phyloP scores from a whole-genome alignment of 2,329 filamentous ascomycete genomes.

The Diaporthe sp. region DNA sequence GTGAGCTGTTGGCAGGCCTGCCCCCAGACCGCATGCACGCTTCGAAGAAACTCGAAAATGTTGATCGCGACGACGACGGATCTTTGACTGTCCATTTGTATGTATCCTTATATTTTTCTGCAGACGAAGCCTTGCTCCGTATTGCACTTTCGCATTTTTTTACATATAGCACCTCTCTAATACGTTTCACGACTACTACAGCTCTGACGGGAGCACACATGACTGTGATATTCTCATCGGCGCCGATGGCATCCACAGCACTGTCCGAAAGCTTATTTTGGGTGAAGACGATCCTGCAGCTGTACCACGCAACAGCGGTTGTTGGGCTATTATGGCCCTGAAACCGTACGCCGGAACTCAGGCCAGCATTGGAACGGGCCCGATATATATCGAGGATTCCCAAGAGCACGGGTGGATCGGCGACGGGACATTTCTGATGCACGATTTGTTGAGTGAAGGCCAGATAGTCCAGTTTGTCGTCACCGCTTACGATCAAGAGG shows the following conservation, averaged over 20 bases:
- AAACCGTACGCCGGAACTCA: constrained; percentile 37
- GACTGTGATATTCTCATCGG: constrained; percentile 50
- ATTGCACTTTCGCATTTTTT: not conserved
- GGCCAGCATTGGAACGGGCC: no score
- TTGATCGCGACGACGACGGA: no score
- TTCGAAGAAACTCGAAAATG: no score
- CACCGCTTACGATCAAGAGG: no score
- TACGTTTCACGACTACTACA: not conserved
- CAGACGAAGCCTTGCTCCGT: no score
- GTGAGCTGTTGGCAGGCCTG: constrained; percentile 37
- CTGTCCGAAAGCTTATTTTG: constrained; percentile 48
- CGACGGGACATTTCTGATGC: constrained; percentile 31
- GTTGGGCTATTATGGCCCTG: constrained; percentile 39
- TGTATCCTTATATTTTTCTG: not conserved
- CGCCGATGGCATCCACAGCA: constrained; percentile 52
- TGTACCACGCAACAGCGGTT: constrained; percentile 37
- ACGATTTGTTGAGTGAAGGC: constrained; percentile 36
- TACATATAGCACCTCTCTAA: not conserved
- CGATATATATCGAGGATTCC: constrained; percentile 37
- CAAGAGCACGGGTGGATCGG: constrained; percentile 41
- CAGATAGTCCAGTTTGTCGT: no score
- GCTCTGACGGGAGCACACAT: constrained; percentile 37
- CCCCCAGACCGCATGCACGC: no score
- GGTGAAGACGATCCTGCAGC: constrained; percentile 40
- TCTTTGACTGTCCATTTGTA: no score